Conservation (phyloP, 306 rosid species). For the Casuarina glauca region DNA sequence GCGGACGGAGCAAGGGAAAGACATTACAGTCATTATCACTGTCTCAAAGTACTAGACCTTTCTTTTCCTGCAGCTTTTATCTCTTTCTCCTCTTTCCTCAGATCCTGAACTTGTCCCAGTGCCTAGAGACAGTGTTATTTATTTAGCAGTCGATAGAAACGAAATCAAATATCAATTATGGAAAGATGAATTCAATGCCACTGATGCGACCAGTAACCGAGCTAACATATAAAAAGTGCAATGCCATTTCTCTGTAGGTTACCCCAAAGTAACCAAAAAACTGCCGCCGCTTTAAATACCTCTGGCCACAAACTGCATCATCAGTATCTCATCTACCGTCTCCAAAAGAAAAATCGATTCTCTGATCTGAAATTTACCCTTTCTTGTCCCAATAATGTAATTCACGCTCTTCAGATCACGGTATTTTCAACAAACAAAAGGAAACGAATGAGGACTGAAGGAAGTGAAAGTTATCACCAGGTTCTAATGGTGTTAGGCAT, state of each 20-base stretch:
- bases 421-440: background rate
- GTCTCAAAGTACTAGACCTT: constrained; percentile 15
- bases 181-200: constrained; percentile 16
- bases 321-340: constrained; percentile 2
- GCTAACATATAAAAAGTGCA: constrained; percentile 13
- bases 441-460: background rate
- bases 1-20: constrained; percentile 43
- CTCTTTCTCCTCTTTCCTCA: constrained; percentile 9
- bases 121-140: constrained; percentile 20
- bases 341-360: constrained; percentile 27
- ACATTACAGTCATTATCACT: constrained; percentile 45
- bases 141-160: constrained; percentile 26
- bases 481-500: background rate
- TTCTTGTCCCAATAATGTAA: background rate
- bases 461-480: background rate
- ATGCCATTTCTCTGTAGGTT: constrained; percentile 13
- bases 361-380: background rate
- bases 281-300: constrained; percentile 5
- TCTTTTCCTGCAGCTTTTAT: constrained; percentile 12
- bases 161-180: constrained; percentile 33
- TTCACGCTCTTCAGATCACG: background rate
- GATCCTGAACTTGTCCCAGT: constrained; percentile 32
- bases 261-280: background rate
- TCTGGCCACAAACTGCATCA: constrained; percentile 13
- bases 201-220: constrained; percentile 47